Base-by-base conservation (phyloP, 768 basidiomycete genomes). In the Suillus plorans region DNA sequence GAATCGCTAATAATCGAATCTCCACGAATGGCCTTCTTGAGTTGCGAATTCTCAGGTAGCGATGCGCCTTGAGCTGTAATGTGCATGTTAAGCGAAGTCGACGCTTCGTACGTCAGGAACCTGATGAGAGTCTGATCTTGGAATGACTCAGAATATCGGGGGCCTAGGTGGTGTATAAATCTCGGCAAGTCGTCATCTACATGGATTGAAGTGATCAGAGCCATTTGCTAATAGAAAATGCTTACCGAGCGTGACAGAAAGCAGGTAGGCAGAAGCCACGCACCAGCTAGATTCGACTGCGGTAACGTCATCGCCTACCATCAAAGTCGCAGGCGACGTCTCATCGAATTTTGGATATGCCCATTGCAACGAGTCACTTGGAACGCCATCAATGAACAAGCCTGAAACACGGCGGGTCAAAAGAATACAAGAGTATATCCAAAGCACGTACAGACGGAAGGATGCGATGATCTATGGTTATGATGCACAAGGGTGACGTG, bases 101-200 rank as follows among this genome's bases (percentile, higher is more conserved):
- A 86, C 0, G 91, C 90, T 68, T 93, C 90, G 73, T 95, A 95
- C 0, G 93, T 95, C 57, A 95, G 78, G 73, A 94, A 94, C 53
- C 85, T 88, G 67, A 87, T 79, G 42, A 94, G 81, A 3, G 83
- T 73, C 10, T 81, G 82, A 57, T 92, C 90, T 72, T 93, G 92
- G 74, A 94, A 92, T 52, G 86, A 87, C 25, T 86, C 88, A 1
- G 81, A 80, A 65, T 95, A 95, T 52, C 89, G 85, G 10, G 93
- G 93, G 5, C 92, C 90, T 13, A 95, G 85, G 69, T 93, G 90
- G 70, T 94, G 89, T 42, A 93, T 83, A 53, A 95, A 82, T 18
- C 90, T 84, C 7, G 88, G 86, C 5, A 92, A 73, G 65, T 91
- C 90, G 61, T 93, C 88, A 18, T 80, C 91, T 91, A 60, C 28